Conservation (phyloP, 1,284 basidiomycete genomes). For the Bjerkandera adusta region DNA sequence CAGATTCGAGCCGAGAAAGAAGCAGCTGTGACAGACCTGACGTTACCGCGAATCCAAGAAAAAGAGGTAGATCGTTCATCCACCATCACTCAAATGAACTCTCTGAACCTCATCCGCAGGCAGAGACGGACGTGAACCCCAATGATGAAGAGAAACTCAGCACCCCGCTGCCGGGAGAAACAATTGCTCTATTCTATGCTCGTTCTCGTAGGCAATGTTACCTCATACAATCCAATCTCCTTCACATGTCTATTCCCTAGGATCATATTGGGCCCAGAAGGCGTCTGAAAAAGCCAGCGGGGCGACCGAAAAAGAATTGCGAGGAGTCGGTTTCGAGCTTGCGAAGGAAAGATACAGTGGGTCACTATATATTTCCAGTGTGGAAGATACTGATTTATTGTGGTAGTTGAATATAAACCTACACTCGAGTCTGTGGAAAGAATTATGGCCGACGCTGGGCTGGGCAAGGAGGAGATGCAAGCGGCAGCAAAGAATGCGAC, state of each 20-base stretch:
- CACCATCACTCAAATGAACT: too few species aligned
- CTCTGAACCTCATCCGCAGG: too few species aligned
- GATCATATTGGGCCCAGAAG: slow-evolving; percentile 81
- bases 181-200: slow-evolving; percentile 81
- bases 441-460: slow-evolving; percentile 81
- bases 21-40: neutral
- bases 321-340: slow-evolving; percentile 76
- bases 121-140: too few species aligned
- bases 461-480: slow-evolving; percentile 83
- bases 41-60: too few species aligned
- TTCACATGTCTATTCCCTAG: slow-evolving; percentile 32
- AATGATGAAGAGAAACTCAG: slow-evolving; percentile 76
- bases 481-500: slow-evolving; percentile 49
- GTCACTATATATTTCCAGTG: neutral
- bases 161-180: slow-evolving; percentile 89
- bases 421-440: slow-evolving; percentile 80
- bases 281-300: slow-evolving; percentile 62
- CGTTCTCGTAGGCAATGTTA: slow-evolving; percentile 57
- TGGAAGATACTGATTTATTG: slow-evolving; percentile 10
- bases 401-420: slow-evolving; percentile 71
- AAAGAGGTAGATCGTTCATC: too few species aligned
- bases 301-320: slow-evolving; percentile 74
- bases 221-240: neutral
- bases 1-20: neutral
- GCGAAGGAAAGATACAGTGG: slow-evolving; percentile 67